Base-by-base conservation (phyloP, 805 yeast species). In the Saturnispora galanensis region DNA sequence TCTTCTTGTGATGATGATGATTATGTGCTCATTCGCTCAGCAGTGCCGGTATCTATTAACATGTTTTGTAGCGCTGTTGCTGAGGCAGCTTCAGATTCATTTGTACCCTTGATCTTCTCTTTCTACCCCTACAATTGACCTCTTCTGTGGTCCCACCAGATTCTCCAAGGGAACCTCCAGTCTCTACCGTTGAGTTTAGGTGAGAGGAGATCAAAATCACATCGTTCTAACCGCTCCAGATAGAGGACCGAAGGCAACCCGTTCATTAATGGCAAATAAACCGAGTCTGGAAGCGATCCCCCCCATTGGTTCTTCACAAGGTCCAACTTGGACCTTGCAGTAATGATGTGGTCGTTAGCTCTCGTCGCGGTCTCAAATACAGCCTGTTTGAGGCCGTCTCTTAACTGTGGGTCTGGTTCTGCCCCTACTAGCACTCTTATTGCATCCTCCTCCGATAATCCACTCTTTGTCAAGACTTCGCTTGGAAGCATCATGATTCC, bases 281-380 rank as follows among this genome's bases (percentile, higher is more conserved):
- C 50, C 26, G 79, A 80, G 54, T 82, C 89, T 0, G 84, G 82
- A 5, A 79, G 48, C 1, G 69, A 68, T 11, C 30, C 38, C 12
- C 54, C 18, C 55, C 57, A 15, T 40, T 66, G 69, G 3, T 47
- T 49, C 44, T 63, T 65, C 11, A 73, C 58, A 30, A 66, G 57
- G 1, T 52, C 48, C 18, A 81, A 58, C 51, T 82, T 76, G n/a
- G 66, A 59, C 41, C 83, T 66, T 1, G 93, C 87, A 1, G 88
- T 67, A 4, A 85, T 58, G 3, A 86, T 56, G 59, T 85, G 95
- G 58, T 85, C 95, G 61, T 86, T 85, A 3, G 95, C 93, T 1
- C 71, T 64, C 5, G 81, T 76, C 2, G 93, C 84, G 5, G 81
- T 74, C 39, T 80, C 85, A 55, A 73, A 86, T 1, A 83, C 68